Evolutionary conservation across 2,329 filamentous ascomycete genomes (phyloP).

Genomic region (Thermoascus crustaceus): DNA sequence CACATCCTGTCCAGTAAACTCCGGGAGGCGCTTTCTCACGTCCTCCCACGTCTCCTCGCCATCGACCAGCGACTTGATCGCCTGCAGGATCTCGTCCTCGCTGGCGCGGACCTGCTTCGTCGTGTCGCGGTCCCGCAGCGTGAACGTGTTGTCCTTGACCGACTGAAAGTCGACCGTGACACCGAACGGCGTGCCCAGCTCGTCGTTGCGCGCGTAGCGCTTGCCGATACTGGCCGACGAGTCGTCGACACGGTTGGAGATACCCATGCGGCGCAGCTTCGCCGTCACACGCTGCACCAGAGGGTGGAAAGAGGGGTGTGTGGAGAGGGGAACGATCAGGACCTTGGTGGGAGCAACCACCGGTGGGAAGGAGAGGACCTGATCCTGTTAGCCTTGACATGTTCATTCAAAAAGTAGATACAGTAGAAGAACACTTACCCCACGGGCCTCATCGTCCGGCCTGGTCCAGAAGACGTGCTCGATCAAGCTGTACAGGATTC

Average conservation of each 20-base stretch:
- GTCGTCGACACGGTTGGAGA: slow-evolving; percentile 82
- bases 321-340: slow-evolving; percentile 79
- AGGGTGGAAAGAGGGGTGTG: slow-evolving; percentile 72
- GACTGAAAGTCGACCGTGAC: slow-evolving; percentile 96
- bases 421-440: slow-evolving; percentile 52
- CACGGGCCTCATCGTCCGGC: slow-evolving; percentile 72
- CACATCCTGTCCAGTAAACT: slow-evolving; percentile 68
- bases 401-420: slow-evolving; percentile 3
- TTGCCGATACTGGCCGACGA: slow-evolving; percentile 89
- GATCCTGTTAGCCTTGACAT: slow-evolving; percentile 9
- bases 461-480: slow-evolving; percentile 96
- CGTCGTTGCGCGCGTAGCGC: slow-evolving; percentile 89
- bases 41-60: slow-evolving; percentile 61
- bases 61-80: slow-evolving; percentile 57
- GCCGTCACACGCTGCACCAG: slow-evolving; percentile 63
- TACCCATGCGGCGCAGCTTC: slow-evolving; percentile 64
- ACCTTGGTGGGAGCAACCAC: slow-evolving; percentile 90
- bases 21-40: slow-evolving; percentile 67
- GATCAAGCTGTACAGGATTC: slow-evolving; percentile 85
- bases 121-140: slow-evolving; percentile 80
- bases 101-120: slow-evolving; percentile 83
- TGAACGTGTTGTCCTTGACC: slow-evolving; percentile 76
- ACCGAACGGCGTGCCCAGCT: slow-evolving; percentile 87
- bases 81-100: slow-evolving; percentile 69
- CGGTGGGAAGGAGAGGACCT: slow-evolving; percentile 67